phyloP scores from a whole-genome alignment of 495 filamentous ascomycete species.

The Tuber aestivum region DNA sequence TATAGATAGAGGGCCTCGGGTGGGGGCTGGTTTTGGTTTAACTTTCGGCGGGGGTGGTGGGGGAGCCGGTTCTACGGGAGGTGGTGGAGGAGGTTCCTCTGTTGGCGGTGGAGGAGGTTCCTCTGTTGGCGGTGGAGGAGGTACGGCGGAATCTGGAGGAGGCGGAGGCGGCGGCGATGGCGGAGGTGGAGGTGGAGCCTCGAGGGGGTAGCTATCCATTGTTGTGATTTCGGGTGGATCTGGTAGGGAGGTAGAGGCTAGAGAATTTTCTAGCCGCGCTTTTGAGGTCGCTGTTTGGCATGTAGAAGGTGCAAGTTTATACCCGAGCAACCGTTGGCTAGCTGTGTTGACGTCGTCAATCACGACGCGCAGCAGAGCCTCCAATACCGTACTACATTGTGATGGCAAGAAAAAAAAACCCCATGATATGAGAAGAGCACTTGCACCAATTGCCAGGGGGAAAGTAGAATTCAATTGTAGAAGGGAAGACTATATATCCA shows the following conservation, averaged over 20 bases:
- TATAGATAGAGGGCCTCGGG: constrained; percentile 59
- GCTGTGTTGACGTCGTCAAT: not conserved
- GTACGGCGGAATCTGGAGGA: constrained; percentile 39
- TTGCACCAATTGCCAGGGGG: not conserved
- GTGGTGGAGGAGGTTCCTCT: too few relatives aligned
- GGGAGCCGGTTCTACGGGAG: constrained; percentile 44
- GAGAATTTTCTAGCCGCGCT: not conserved
- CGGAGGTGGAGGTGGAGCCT: constrained; percentile 30
- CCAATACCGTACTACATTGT: not conserved
- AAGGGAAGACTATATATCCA: constrained; percentile 14
- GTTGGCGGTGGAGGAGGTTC: constrained; percentile 55
- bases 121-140: constrained; percentile 58
- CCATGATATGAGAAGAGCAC: constrained; percentile 4
- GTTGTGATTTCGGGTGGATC: not conserved
- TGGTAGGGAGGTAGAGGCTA: not conserved
- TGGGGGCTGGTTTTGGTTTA: constrained; percentile 31
- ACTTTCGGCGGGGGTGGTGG: constrained; percentile 44
- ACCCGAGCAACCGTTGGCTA: not conserved
- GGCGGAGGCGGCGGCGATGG: constrained; percentile 45
- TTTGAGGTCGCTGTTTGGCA: not conserved
- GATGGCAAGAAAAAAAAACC: not conserved
- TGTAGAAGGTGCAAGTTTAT: not conserved
- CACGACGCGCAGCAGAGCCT: not conserved
- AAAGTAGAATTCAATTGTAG: constrained; percentile 9
- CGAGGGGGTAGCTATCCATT: constrained; percentile 19